Evolutionary conservation across 805 yeast genomes (phyloP), one percentile per base, ranked within the genome.

Genomic region (Ogataea nakhonphanomensis): DNA sequence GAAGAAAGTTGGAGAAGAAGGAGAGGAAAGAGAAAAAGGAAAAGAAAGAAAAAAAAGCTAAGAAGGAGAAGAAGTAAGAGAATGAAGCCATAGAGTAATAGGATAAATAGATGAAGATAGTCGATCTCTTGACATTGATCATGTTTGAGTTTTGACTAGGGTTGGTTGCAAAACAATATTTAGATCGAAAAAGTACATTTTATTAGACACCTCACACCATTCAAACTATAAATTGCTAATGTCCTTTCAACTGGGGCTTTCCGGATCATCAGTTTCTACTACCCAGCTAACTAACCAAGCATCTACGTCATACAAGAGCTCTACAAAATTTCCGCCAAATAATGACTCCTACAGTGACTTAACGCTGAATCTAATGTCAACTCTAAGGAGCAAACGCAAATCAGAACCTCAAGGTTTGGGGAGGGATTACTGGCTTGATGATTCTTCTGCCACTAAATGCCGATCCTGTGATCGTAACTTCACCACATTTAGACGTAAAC

Each of bases 371-470:
- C 35, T 58, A 39, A 53, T 54, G 45, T 51, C 53, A 6, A 48
- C 49, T 13, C 36, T 49, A 17, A 35, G 51, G 8, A 48, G 48
- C 35, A 51, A 46, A 47, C 48, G 39, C 38, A 36, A 35, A n/a
- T 37, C 37, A 15, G 55, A 53, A 24, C 37, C 46, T 5, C 53
- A 60, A 28, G 79, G 83, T 1, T 70, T 82, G 4, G 79, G 84
- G 2, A 75, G 76, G 44, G 91, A 88, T 56, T 91, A 88, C 59
- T 91, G 99, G 99, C 82, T 91, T 87, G 88, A 90, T 54, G 97
- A 91, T 65, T 85, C 91, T 30, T 85, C 88, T 44, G 95, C 95
- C 0, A 76, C 81, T 7, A 93, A 88, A 46, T 91, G 99, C 55
- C 78, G 88, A 43, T 73, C 82, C 11, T 91, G 98, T 61, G 86